phyloP scores from a whole-genome alignment of 1,284 basidiomycete species.

The Ceratobasidium sp. region DNA sequence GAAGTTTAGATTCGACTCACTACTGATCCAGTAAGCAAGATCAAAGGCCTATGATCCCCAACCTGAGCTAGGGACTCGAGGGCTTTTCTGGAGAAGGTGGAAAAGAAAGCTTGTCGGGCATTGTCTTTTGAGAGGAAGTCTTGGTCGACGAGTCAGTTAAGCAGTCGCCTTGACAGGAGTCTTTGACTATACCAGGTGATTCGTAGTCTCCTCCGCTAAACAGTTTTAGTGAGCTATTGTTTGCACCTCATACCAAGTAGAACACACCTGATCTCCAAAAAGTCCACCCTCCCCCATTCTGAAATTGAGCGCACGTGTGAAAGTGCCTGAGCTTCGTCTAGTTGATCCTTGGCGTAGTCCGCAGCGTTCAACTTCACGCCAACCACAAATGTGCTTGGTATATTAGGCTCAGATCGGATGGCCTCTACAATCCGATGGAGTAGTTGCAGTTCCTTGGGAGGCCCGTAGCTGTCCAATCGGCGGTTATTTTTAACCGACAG shows the following conservation, averaged over 20 bases:
- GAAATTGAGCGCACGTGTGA: conserved; percentile 73
- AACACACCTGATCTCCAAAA: conserved; percentile 38
- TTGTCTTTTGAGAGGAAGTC: conserved; percentile 63
- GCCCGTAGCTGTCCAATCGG: conserved; percentile 66
- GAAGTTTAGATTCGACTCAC: conserved; percentile 35
- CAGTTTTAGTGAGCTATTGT: conserved; percentile 60
- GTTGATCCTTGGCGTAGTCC: conserved; percentile 74
- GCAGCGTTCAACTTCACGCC: conserved; percentile 90
- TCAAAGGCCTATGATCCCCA: conserved; percentile 61
- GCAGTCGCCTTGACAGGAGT: conserved; percentile 50
- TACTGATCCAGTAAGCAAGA: conserved; percentile 86
- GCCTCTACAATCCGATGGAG: conserved; percentile 70
- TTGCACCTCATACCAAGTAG: conserved; percentile 69
- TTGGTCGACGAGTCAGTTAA: conserved; percentile 70
- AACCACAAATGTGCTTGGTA: conserved; percentile 73
- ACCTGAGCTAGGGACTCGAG: conserved; percentile 58
- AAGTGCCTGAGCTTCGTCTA: conserved; percentile 65
- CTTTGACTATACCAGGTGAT: conserved; percentile 66
- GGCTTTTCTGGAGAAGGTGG: conserved; percentile 54
- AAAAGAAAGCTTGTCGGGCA: conserved; percentile 54
- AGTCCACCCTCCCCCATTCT: conserved; percentile 61
- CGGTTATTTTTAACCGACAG: conserved; percentile 64
- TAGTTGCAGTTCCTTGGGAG: conserved; percentile 62
- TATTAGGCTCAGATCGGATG: conserved; percentile 64
- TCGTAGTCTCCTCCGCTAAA: conserved; percentile 90